Percentiles rank a stretch among this genome's conserved stretches.
These are phyloP conservation scores for Leishmania tropica DNA, from an alignment of 208 protist genomes.

Conservation along the genomic window DNA sequence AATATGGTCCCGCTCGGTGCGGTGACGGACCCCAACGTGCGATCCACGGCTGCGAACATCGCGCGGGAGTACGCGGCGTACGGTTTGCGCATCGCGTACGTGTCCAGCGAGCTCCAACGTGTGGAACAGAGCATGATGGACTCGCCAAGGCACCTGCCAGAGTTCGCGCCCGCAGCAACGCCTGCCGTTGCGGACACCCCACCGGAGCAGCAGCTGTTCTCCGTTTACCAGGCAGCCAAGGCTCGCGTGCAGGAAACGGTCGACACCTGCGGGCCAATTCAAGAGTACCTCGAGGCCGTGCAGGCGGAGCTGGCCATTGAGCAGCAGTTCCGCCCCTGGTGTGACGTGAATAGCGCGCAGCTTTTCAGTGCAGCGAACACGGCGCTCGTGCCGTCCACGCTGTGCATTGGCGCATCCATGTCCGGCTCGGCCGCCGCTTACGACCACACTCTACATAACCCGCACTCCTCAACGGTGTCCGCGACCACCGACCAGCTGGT, in stretches of 20 bases:
- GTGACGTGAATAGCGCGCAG: constrained; percentile 24
- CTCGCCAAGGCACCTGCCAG: not conserved
- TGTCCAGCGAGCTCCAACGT: constrained; percentile 21
- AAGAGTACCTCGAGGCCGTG: constrained; percentile 44
- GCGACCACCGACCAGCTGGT: constrained; percentile 1
- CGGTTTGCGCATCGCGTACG: constrained; percentile 21
- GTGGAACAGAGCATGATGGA: constrained; percentile 5
- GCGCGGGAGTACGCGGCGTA: constrained; percentile 32
- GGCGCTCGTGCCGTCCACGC: constrained; percentile 5
- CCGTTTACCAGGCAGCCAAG: constrained; percentile 9
- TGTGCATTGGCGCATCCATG: not conserved
- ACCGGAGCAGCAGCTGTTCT: constrained; percentile 29
- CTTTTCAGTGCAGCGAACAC: constrained; percentile 12
- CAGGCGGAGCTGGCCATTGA: constrained; percentile 30
- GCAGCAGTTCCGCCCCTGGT: constrained; percentile 37
- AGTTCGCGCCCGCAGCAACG: not conserved
- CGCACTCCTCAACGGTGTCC: not conserved
- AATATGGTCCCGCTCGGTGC: constrained; percentile 17
- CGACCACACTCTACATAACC: not conserved
- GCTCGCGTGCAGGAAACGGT: constrained; percentile 20
- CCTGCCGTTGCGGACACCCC: not conserved
- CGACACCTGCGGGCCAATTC: constrained; percentile 6
- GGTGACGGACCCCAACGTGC: constrained; percentile 23
- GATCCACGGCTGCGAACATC: constrained; percentile 6
- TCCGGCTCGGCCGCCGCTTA: not conserved